Conservation (phyloP, 768 basidiomycete genomes). For the Baorangia bicolor region DNA sequence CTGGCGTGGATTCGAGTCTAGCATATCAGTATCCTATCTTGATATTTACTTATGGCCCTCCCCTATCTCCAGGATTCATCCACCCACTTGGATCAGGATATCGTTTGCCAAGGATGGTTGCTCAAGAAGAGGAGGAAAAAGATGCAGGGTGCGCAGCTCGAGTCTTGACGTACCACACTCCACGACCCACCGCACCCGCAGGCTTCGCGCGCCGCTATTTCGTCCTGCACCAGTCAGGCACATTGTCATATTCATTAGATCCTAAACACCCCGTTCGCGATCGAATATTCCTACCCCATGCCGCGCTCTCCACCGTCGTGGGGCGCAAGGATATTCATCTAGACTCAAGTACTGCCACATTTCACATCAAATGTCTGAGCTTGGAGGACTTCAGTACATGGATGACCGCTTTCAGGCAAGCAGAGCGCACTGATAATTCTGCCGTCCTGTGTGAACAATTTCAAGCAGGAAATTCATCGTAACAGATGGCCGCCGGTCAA, state of each 20-base stretch:
- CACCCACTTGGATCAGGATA: conserved; percentile 15
- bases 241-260: conserved; percentile 73
- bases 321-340: conserved; percentile 80
- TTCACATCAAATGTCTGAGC: conserved; percentile 79
- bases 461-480: conserved; percentile 57
- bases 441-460: conserved; percentile 17
- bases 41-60: conserved; percentile 10
- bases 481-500: conserved; percentile 38
- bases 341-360: conserved; percentile 72
- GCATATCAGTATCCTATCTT: too few relatives aligned
- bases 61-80: conserved; percentile 9
- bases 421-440: background rate
- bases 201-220: conserved; percentile 88
- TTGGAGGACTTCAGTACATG: conserved; percentile 68
- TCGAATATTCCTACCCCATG: conserved; percentile 60
- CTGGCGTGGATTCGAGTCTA: background rate
- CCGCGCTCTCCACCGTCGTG: conserved; percentile 75
- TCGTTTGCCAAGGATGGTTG: conserved; percentile 72
- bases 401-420: conserved; percentile 74
- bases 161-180: background rate
- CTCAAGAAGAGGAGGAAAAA: conserved; percentile 86
- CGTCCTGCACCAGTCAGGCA: conserved; percentile 61
- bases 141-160: conserved; percentile 65
- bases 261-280: conserved; percentile 73
- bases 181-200: conserved; percentile 26